Evolutionary conservation across 192 early-diverging fungal genomes (phyloP), one percentile per base, ranked within the genome.

Genomic region (Funneliformis mosseae): DNA sequence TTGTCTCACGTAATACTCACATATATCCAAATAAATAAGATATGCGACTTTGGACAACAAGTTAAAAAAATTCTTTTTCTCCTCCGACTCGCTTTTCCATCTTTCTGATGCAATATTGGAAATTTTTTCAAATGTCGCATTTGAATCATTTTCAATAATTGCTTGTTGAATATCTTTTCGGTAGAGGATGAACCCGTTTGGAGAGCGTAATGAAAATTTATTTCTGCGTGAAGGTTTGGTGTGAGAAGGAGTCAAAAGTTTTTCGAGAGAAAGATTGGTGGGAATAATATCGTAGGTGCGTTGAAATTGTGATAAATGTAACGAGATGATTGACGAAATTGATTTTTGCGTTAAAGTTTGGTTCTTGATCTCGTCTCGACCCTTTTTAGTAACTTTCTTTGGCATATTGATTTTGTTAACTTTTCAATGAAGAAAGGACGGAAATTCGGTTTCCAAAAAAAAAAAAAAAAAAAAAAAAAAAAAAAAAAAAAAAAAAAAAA

Each of bases 151-250:
- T 69, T 41, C 16, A 6, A 28, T 28, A 38, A 69, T 69, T 69
- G 25, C 67, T 28, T 69, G 28, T 33, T 69, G 67, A 69, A 69
- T 38, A 8, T 69, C 67, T 69, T 69, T 69, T 8, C 67, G 67
- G 9, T 69, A 69, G n/a, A 69, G 67, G 11, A 69, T 69, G 67
- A 69, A 69, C 11, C 39, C 67, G 33, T 69, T 69, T 69, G 27
- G 67, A 39, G 67, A 27, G 9, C 67, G 67, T 55, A 55, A 55
- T 55, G 50, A 55, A 7, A 55, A 55, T 21, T 14, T 14, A n/a
- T 39, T 69, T 14, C 28, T 18, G 3, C 27, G 39, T 41, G 67
- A 7, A 69, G 67, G 67, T 69, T 39, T 69, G 4, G 14, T n/a
- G 5, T 69, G 5, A 3, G 23, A 6, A 69, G 27, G 67, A 69